Conservation (phyloP, 139 green algal species). For the Micractinium conductrix region DNA sequence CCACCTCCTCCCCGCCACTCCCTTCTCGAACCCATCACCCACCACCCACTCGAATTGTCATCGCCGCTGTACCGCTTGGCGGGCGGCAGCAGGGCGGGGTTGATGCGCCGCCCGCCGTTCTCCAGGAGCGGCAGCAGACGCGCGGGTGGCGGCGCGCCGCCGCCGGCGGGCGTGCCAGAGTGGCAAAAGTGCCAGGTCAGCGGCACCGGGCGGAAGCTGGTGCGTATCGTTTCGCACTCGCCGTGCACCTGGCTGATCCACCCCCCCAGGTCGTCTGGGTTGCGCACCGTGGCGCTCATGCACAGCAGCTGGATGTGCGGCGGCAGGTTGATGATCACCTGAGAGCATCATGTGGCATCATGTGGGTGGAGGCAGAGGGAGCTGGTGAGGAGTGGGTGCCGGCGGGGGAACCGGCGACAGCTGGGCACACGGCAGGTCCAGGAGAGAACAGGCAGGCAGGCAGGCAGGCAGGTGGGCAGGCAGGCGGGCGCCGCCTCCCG, state of each 20-base stretch:
- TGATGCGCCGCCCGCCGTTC: constrained; percentile 36
- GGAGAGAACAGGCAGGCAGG: not conserved
- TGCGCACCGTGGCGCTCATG: constrained; percentile 96
- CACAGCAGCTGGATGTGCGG: constrained; percentile 86
- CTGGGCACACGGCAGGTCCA: not conserved
- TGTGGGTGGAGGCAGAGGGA: not conserved
- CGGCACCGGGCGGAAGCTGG: constrained; percentile 88
- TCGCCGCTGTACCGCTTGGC: not conserved
- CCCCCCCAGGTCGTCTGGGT: constrained; percentile 90
- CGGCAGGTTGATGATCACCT: constrained; percentile 97
- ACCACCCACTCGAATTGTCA: too few relatives aligned
- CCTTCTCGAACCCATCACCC: too few relatives aligned
- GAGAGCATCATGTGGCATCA: not conserved
- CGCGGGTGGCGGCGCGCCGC: not conserved
- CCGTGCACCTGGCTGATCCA: constrained; percentile 92
- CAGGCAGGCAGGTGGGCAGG: not conserved
- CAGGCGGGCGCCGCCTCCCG: not conserved
- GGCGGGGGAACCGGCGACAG: not conserved
- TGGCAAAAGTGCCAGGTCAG: constrained; percentile 91
- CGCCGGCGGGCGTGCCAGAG: constrained; percentile 5
- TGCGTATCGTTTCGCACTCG: constrained; percentile 79
- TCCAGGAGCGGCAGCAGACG: constrained; percentile 65
- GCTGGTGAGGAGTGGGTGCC: not conserved
- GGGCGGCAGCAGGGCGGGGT: constrained; percentile 57
- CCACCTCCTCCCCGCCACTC: too few relatives aligned